Percentiles rank a stretch among this genome's conserved stretches.
Evolutionary conservation across 768 basidiomycete genomes (phyloP).

Genomic region (Leccinum boreale): DNA sequence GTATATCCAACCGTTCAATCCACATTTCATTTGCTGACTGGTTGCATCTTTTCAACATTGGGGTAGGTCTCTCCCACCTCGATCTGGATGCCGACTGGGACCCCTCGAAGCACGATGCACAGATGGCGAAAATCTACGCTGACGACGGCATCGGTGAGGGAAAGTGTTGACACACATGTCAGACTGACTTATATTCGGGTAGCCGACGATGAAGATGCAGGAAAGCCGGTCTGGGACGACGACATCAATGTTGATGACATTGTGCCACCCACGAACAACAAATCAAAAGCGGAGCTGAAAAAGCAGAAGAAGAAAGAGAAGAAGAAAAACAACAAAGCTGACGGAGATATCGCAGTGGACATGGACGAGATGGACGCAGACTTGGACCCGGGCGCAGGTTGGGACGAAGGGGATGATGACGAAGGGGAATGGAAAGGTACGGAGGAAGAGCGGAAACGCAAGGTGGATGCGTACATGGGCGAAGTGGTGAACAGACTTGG

Average conservation of each 20-base stretch:
- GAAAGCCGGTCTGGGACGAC: conserved; percentile 90
- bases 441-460: conserved; percentile 85
- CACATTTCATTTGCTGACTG: not conserved
- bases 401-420: conserved; percentile 31
- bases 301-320: conserved; percentile 53
- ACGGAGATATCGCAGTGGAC: conserved; percentile 47
- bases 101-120: conserved; percentile 74
- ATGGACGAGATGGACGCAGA: conserved; percentile 55
- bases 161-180: not conserved
- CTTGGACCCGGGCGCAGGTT: conserved; percentile 44
- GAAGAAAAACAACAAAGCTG: conserved; percentile 32
- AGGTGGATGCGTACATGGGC: conserved; percentile 86
- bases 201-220: conserved; percentile 37
- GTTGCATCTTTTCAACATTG: not conserved
- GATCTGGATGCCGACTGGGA: conserved; percentile 96
- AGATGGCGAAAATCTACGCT: conserved; percentile 76
- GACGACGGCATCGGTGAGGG: conserved; percentile 37
- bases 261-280: conserved; percentile 33
- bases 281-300: conserved; percentile 21
- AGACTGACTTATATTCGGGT: not conserved
- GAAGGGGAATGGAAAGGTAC: conserved; percentile 82
- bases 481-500: conserved; percentile 80
- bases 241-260: conserved; percentile 83
- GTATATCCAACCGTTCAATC: conserved; percentile 7
- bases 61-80: conserved; percentile 58